These are phyloP conservation scores for Dillenia suffruticosa DNA, from an alignment of 164 flowering plant species.

Conservation along the genomic window DNA sequence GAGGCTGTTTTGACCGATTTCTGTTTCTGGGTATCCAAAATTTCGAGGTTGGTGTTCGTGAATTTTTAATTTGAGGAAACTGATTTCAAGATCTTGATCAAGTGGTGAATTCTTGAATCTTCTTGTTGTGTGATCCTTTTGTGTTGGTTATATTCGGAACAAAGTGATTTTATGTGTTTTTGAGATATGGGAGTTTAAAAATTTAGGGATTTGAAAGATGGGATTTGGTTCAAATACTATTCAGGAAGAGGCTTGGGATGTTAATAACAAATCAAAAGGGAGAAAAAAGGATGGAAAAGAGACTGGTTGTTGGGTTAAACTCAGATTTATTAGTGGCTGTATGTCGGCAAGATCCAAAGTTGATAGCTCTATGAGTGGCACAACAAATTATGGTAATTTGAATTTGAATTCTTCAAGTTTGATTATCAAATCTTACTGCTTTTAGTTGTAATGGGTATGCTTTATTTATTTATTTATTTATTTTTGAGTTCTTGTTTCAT, in stretches of 20 bases:
- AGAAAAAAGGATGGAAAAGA: constrained; percentile 32
- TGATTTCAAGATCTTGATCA: not conserved
- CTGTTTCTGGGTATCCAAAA: not conserved
- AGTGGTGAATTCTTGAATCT: not conserved
- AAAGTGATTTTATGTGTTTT: not conserved
- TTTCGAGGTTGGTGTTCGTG: not conserved
- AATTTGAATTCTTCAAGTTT: not conserved
- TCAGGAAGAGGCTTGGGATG: constrained; percentile 48
- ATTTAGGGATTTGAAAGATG: constrained; percentile 37
- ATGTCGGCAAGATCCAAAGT: constrained; percentile 75
- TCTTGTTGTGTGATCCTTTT: not conserved
- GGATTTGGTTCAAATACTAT: constrained; percentile 39
- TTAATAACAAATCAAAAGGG: constrained; percentile 34
- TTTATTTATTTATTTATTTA: no score
- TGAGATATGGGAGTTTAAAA: constrained; percentile 18
- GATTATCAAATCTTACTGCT: not conserved
- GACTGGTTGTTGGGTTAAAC: constrained; percentile 56
- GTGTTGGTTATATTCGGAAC: not conserved
- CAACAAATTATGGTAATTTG: constrained; percentile 50
- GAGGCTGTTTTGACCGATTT: constrained; percentile 1
- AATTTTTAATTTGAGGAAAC: not conserved
- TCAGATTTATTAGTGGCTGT: constrained; percentile 47
- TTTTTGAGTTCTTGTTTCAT: no score
- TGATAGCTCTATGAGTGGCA: constrained; percentile 60
- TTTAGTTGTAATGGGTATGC: no score